Conservation (phyloP, 495 filamentous ascomycete genomes). For the Neurospora sp. region DNA sequence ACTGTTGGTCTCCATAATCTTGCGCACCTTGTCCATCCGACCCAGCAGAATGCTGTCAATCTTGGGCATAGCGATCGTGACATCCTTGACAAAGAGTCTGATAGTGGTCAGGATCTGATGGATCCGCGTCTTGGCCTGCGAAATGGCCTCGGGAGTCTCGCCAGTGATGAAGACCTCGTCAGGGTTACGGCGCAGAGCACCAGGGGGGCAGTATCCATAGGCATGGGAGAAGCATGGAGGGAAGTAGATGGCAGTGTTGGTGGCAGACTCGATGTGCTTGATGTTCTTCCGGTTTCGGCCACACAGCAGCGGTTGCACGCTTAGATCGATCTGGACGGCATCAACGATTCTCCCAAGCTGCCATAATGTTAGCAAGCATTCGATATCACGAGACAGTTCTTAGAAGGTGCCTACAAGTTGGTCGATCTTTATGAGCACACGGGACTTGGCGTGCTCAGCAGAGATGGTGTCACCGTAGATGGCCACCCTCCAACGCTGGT, state of each 20-base stretch:
- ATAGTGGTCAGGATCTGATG: slow-evolving; percentile 66
- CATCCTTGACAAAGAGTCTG: slow-evolving; percentile 85
- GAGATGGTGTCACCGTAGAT: slow-evolving; percentile 95
- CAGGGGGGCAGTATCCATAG: slow-evolving; percentile 76
- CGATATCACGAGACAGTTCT: not conserved
- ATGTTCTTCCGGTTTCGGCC: slow-evolving; percentile 91
- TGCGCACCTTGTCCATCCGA: slow-evolving; percentile 88
- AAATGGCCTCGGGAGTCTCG: slow-evolving; percentile 66
- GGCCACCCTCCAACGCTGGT: slow-evolving; percentile 77
- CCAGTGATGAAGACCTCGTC: slow-evolving; percentile 93
- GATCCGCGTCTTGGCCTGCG: slow-evolving; percentile 77
- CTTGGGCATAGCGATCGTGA: slow-evolving; percentile 74
- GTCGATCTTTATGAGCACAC: slow-evolving; percentile 94
- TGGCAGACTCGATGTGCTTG: slow-evolving; percentile 88
- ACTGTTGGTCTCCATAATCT: slow-evolving; percentile 94
- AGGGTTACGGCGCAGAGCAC: slow-evolving; percentile 66
- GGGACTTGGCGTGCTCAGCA: slow-evolving; percentile 91
- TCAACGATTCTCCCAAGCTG: slow-evolving; percentile 84
- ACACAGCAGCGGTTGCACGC: slow-evolving; percentile 81
- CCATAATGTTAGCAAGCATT: slow-evolving; percentile 13
- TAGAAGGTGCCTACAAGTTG: slow-evolving; percentile 59
- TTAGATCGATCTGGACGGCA: slow-evolving; percentile 69
- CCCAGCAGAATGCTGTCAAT: slow-evolving; percentile 87
- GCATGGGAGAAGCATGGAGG: slow-evolving; percentile 84
- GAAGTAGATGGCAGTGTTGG: slow-evolving; percentile 94